Evolutionary conservation across 345 rosid species (phyloP).

Genomic region (Melastoma malabathricum): DNA sequence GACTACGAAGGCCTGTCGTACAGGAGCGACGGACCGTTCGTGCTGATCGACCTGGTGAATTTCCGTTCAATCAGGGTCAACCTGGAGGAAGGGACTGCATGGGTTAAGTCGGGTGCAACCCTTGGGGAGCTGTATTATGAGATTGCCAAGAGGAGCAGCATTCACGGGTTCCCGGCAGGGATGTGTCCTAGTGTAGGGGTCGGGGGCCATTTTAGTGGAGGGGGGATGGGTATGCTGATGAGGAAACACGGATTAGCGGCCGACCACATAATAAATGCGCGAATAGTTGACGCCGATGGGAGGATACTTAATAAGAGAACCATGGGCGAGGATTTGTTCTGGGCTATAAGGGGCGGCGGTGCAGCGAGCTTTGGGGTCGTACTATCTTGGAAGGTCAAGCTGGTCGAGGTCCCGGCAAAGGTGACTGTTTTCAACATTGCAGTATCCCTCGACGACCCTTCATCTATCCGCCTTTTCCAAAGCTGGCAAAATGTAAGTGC

Average conservation of each 20-base stretch:
- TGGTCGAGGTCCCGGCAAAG: conserved; percentile 25
- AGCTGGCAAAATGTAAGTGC: no score
- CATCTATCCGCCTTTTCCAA: no score
- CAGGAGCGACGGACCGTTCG: neutral
- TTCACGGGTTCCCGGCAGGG: conserved; percentile 39
- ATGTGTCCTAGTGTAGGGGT: conserved; percentile 30
- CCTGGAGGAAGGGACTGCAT: neutral
- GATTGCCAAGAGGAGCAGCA: conserved; percentile 22
- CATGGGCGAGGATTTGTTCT: conserved; percentile 43
- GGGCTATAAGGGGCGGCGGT: conserved; percentile 51
- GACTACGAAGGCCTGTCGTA: conserved; percentile 4
- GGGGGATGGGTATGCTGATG: conserved; percentile 29
- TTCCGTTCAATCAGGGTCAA: neutral
- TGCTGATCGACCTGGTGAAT: conserved; percentile 5
- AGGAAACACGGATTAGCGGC: conserved; percentile 35
- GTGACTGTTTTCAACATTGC: conserved; percentile 24
- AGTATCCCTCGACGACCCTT: conserved; percentile 9
- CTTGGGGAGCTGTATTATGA: conserved; percentile 14
- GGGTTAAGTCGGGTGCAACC: conserved; percentile 6
- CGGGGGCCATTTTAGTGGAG: conserved; percentile 32
- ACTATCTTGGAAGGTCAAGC: conserved; percentile 28
- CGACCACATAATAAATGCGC: conserved; percentile 30
- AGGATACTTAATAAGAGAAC: conserved; percentile 17
- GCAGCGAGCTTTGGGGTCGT: conserved; percentile 40
- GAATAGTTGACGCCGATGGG: conserved; percentile 24